Conservation (phyloP, 108 stramenopile species). For the Skeletonema tropicum region DNA sequence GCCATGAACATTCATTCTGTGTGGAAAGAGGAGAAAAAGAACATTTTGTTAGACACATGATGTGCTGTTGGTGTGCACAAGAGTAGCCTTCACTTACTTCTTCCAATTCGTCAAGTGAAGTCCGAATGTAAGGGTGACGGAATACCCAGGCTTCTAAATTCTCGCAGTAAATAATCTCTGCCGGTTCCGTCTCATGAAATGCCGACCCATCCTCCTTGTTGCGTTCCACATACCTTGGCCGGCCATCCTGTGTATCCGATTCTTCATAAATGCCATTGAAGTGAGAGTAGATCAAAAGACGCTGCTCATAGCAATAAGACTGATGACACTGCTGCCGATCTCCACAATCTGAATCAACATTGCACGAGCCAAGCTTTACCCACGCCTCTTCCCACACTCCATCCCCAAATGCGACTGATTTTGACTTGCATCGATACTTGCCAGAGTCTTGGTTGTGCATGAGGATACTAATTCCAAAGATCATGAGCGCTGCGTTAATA, state of each 20-base stretch:
- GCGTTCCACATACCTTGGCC: constrained; percentile 32
- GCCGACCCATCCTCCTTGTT: constrained; percentile 16
- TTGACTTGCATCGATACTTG: constrained; percentile 16
- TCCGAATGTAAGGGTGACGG: constrained; percentile 3
- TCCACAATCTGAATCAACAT: not conserved
- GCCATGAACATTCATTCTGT: constrained; percentile 36
- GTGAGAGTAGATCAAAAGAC: constrained; percentile 22
- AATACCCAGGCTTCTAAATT: constrained; percentile 27
- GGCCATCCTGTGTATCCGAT: not conserved
- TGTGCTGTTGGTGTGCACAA: not conserved
- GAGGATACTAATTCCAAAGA: no score
- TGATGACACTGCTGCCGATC: no score
- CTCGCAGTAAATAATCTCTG: constrained; percentile 25
- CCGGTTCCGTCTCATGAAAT: constrained; percentile 2
- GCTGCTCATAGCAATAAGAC: not conserved
- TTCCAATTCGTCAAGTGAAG: not conserved
- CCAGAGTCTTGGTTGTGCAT: not conserved
- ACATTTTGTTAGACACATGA: not conserved
- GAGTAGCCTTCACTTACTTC: constrained; percentile 2
- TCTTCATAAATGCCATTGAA: constrained; percentile 35
- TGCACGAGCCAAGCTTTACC: constrained; percentile 13
- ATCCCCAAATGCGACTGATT: constrained; percentile 25
- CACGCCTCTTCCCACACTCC: constrained; percentile 24
- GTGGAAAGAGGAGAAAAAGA: constrained; percentile 2
- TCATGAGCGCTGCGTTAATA: not conserved